Base-by-base conservation (phyloP, 1,139 yeast genomes). In the Sugiyamaella neomexicana region DNA sequence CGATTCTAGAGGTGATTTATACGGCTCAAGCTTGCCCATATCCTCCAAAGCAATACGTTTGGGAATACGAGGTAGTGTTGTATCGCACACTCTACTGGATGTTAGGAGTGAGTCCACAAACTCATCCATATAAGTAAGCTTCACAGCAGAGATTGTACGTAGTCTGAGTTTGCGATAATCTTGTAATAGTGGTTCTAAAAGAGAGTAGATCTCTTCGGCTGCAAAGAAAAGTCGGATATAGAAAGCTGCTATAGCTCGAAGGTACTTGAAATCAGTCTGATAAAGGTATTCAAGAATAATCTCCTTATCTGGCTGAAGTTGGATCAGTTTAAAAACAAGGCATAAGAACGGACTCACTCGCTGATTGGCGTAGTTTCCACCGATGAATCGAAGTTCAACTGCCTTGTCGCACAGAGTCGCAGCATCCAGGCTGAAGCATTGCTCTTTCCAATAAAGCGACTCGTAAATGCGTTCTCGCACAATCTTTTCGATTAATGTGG, bases 391-490 rank as follows among this genome's bases (percentile, higher is more conserved):
- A 74, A 68, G 50, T 53, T 62, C 60, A 9, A 79, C 66, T 68
- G 81, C 67, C 70, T 77, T 45, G 76, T 73, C 65, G 77, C 77
- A 53, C 75, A 81, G 57, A 70, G 81, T 65, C 72, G 84, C 77
- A 1, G 76, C 75, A 58, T 83, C 82, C 54, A 87, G 74, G 15
- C 81, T 77, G 60, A 78, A 81, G 54, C 88, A 80, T 57, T 79
- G 73, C 60, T 80, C 82, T 58, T 85, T 84, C 80, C 86, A 86
- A 67, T 85, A 87, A 5, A 83, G 64, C 1, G 87, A 80, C 61
- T 85, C 91, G 51, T 80, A 79, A 8, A 86, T 82, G 38, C 88
- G 72, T 61, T 86, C 89, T 52, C 90, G 73, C 29, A 83, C 72
- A 57, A 87, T 86, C 55, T 86, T 83, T 64, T 86, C 93, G 5